phyloP scores from a whole-genome alignment of 2,329 filamentous ascomycete species.

The Drechslerella stenobrocha region DNA sequence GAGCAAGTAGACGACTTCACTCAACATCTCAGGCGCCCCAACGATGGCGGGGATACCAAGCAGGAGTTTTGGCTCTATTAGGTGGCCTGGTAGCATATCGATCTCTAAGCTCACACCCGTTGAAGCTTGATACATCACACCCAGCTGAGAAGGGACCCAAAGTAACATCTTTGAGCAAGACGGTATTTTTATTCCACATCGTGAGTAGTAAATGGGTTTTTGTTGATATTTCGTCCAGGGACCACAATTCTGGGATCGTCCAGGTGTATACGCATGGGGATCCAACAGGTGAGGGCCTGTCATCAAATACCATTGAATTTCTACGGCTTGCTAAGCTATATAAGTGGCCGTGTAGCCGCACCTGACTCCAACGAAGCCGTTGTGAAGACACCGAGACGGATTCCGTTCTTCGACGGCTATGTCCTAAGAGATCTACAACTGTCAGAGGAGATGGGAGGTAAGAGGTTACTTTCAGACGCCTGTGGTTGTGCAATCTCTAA shows the following conservation, averaged over 20 bases:
- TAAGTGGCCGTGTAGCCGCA: slow-evolving; percentile 74
- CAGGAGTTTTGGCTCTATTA: slow-evolving; percentile 11
- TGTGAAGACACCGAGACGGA: slow-evolving; percentile 77
- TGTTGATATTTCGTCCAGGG: slow-evolving; percentile 30
- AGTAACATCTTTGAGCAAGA: slow-evolving; percentile 79
- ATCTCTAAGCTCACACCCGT: slow-evolving; percentile 5
- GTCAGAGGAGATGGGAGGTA: slow-evolving; percentile 73
- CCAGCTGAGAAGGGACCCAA: slow-evolving; percentile 44
- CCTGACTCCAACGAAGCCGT: slow-evolving; percentile 75
- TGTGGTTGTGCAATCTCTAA: not conserved
- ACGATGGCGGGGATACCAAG: slow-evolving; percentile 11
- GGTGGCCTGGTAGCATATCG: slow-evolving; percentile 31
- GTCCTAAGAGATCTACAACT: slow-evolving; percentile 85
- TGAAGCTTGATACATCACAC: slow-evolving; percentile 24
- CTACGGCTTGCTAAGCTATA: slow-evolving; percentile 19
- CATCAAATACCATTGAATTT: not conserved
- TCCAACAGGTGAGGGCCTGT: slow-evolving; percentile 64
- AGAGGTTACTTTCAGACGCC: slow-evolving; percentile 1
- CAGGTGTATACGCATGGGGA: slow-evolving; percentile 92
- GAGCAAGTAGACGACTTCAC: slow-evolving; percentile 16
- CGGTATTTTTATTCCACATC: too few species aligned
- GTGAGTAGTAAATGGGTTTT: too few species aligned
- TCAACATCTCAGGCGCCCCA: slow-evolving; percentile 11
- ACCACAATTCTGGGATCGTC: slow-evolving; percentile 64
- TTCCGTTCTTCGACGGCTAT: slow-evolving; percentile 80